Conservation (phyloP, 2,329 filamentous ascomycete species). For the Emydomyces testavorans region DNA sequence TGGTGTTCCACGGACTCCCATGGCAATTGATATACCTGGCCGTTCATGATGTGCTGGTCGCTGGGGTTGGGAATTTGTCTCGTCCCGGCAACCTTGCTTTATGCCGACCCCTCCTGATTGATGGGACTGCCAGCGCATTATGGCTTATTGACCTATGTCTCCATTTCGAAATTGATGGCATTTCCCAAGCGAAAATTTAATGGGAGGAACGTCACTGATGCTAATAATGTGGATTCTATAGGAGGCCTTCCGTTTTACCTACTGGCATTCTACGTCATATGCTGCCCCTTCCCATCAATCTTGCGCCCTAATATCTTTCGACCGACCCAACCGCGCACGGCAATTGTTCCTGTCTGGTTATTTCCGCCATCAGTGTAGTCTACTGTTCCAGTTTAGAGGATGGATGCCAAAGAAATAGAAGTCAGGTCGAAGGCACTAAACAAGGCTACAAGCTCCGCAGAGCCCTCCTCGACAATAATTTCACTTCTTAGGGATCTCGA, state of each 20-base stretch:
- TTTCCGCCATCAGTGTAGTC: neutral
- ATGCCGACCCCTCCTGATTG: neutral
- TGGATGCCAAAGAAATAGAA: slow-evolving; percentile 75
- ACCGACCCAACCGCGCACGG: neutral
- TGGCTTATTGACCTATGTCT: neutral
- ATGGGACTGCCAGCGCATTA: neutral
- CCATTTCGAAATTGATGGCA: neutral
- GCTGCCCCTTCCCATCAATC: neutral
- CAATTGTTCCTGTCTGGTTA: neutral
- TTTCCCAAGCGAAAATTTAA: neutral
- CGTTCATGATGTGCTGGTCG: neutral
- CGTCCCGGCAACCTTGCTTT: neutral
- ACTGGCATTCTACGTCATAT: neutral
- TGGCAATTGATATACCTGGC: neutral
- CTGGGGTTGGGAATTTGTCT: neutral
- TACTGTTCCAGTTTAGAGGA: slow-evolving; percentile 24
- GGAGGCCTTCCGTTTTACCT: neutral
- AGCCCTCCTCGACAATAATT: slow-evolving; percentile 60
- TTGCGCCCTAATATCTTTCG: neutral
- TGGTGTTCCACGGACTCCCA: neutral
- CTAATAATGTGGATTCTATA: neutral
- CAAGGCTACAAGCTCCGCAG: slow-evolving; percentile 65
- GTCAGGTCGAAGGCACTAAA: slow-evolving; percentile 64
- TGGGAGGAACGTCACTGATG: neutral
- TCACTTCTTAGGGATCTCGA: slow-evolving; percentile 66